Conservation (phyloP, 164 flowering plant genomes). For the Hamamelis virginiana region DNA sequence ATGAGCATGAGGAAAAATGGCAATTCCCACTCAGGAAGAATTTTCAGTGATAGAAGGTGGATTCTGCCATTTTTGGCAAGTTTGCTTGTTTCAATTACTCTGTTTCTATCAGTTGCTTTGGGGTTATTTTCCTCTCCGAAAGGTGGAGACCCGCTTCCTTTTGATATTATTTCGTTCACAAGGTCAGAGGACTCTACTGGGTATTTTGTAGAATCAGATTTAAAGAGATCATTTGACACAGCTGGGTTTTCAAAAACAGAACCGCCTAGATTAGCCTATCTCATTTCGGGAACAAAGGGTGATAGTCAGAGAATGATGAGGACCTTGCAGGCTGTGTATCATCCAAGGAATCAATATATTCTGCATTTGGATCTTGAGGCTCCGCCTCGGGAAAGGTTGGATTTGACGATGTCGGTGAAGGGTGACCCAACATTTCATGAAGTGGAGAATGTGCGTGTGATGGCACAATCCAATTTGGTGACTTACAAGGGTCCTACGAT, state of each 20-base stretch:
- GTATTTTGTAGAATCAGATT: slow-evolving; percentile 69
- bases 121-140: slow-evolving; percentile 49
- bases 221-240: slow-evolving; percentile 29
- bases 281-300: slow-evolving; percentile 93
- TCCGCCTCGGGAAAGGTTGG: slow-evolving; percentile 83
- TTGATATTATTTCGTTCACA: slow-evolving; percentile 39
- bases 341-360: slow-evolving; percentile 89
- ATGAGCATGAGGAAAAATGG: slow-evolving; percentile 62
- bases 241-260: slow-evolving; percentile 21
- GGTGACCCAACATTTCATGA: slow-evolving; percentile 65
- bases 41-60: slow-evolving; percentile 79
- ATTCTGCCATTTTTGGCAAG: slow-evolving; percentile 71
- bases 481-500: slow-evolving; percentile 97
- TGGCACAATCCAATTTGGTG: slow-evolving; percentile 93
- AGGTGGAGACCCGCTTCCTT: slow-evolving; percentile 42
- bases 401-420: slow-evolving; percentile 61
- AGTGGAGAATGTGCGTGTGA: slow-evolving; percentile 85
- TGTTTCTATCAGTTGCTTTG: slow-evolving; percentile 38
- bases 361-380: slow-evolving; percentile 98
- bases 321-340: slow-evolving; percentile 87
- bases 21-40: slow-evolving; percentile 51
- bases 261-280: slow-evolving; percentile 85
- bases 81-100: slow-evolving; percentile 58
- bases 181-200: slow-evolving; percentile 50
- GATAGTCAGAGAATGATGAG: slow-evolving; percentile 90